Base-by-base conservation (phyloP, 805 yeast species). In the Ogataea paraovalis region DNA sequence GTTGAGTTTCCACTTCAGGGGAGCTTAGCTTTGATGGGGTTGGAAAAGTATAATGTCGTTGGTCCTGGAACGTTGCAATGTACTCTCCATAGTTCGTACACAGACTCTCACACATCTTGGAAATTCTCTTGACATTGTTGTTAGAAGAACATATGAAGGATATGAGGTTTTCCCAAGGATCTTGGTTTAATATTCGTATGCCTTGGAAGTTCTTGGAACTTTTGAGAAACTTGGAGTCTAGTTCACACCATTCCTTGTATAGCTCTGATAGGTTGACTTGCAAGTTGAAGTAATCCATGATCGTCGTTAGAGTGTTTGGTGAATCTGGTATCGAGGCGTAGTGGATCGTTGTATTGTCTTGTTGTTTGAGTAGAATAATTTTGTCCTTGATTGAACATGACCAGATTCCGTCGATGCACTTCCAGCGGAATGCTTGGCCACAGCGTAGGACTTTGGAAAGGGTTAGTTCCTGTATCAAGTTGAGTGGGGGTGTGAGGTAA, bases 71-170 rank as follows among this genome's bases (percentile, higher is more conserved):
- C 2, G 70, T 69, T 4, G 73, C 79, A 20, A 92, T 66, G 42
- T 67, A 72, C 2, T 73, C 68, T 5, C 98, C 98, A 62, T 79
- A 91, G 48, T 84, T 74, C 1, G 68, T 57, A 59, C 96, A 84
- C 33, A 94, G 68, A 41, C 76, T 75, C 53, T 87, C 88, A 64
- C 97, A 94, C 96, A 94, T 90, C 58, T 85, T 84, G 2, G 96
- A 85, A 41, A 94, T 94, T 33, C 99, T 74, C 60, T 92, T 89
- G 45, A 94, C 94, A 59, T 94, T 94, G 67, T 94, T 94, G 65
- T 94, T 94, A n/a, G 96, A 83, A 2, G 96, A 88, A 67, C 98
- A 94, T 10, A 94, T 94, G 54, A 92, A 94, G 2, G 94, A 86
- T 18, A 92, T 70, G 40, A 90, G 70, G 39, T 92, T 89, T 56